Evolutionary conservation across 2,329 filamentous ascomycete species (phyloP).

Genomic region (Myriosclerotinia duriaeana): DNA sequence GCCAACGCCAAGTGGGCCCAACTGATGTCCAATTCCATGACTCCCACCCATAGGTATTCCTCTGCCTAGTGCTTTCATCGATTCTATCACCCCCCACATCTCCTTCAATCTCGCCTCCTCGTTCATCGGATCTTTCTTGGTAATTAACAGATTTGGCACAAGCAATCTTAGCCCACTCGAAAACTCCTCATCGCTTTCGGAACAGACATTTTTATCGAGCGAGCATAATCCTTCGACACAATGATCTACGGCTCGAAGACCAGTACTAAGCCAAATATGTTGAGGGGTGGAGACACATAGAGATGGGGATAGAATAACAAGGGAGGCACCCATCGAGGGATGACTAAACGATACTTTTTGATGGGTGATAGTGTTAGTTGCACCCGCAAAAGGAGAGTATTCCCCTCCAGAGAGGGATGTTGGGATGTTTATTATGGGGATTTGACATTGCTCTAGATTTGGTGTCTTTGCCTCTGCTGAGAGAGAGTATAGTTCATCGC

Average conservation of each 20-base stretch:
- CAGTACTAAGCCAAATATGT: constrained; percentile 57
- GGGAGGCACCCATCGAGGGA: constrained; percentile 46
- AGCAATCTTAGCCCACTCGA: constrained; percentile 31
- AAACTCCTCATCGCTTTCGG: constrained; percentile 30
- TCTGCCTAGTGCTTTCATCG: constrained; percentile 49
- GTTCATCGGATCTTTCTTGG: constrained; percentile 28
- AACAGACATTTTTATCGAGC: constrained; percentile 30
- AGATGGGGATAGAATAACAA: constrained; percentile 57
- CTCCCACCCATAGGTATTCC: constrained; percentile 44
- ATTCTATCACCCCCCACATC: constrained; percentile 50
- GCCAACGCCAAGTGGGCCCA: constrained; percentile 50
- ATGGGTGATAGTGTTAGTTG: constrained; percentile 40
- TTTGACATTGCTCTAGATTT: constrained; percentile 28
- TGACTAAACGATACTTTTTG: constrained; percentile 36
- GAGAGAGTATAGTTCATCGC: constrained; percentile 28
- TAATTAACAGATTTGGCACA: constrained; percentile 34
- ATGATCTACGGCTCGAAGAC: constrained; percentile 57
- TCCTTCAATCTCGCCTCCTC: constrained; percentile 29
- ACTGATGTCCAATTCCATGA: constrained; percentile 47
- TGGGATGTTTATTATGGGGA: constrained; percentile 45
- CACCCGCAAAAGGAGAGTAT: constrained; percentile 44
- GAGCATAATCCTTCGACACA: constrained; percentile 57
- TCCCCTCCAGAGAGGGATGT: constrained; percentile 47
- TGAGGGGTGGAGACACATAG: constrained; percentile 52
- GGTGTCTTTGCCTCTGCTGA: constrained; percentile 23